A percentile compares a stretch with the other conserved stretches of the same genome.
Evolutionary conservation across 192 early-diverging fungal species (phyloP).

Genomic region (Radiomyces spectabilis): DNA sequence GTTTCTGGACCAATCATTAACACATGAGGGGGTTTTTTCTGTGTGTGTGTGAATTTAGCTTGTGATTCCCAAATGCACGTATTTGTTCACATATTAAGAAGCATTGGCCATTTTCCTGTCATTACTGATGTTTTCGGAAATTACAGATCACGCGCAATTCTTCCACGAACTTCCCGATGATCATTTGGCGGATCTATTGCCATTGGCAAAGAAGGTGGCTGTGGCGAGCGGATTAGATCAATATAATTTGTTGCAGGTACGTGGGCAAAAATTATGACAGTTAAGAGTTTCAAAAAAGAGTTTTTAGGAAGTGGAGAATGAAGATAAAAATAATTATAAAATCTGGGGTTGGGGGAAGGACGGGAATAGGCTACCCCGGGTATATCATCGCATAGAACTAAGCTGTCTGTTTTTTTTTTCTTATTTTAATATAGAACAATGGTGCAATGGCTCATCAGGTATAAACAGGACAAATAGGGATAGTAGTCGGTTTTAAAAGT

Average conservation of each 20-base stretch:
- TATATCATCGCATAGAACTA: not conserved
- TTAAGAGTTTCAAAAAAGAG: not conserved
- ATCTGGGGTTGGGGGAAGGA: too few relatives aligned
- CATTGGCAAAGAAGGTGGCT: slow-evolving; percentile 86
- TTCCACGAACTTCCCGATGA: slow-evolving; percentile 87
- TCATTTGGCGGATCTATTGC: slow-evolving; percentile 73
- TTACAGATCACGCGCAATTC: slow-evolving; percentile 77
- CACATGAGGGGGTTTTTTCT: not conserved
- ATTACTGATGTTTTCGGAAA: not conserved
- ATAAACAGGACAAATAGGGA: slow-evolving; percentile 8
- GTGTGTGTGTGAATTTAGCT: slow-evolving; percentile 31
- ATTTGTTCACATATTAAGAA: not conserved
- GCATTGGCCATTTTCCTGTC: not conserved
- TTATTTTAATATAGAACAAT: too few relatives aligned
- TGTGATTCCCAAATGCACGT: slow-evolving; percentile 62
- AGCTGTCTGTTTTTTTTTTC: not conserved
- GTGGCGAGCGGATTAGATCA: slow-evolving; percentile 53
- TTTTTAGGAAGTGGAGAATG: not conserved
- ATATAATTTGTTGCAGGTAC: slow-evolving; percentile 89
- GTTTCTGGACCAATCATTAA: not conserved
- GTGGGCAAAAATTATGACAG: too few relatives aligned
- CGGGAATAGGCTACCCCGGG: not conserved
- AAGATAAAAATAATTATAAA: not conserved
- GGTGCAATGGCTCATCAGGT: slow-evolving; percentile 50
- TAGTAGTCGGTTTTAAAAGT: too few relatives aligned